Percentiles rank a stretch among this genome's conserved stretches.
phyloP scores from a whole-genome alignment of 208 protist genomes.

The Trypanosoma cruzi region DNA sequence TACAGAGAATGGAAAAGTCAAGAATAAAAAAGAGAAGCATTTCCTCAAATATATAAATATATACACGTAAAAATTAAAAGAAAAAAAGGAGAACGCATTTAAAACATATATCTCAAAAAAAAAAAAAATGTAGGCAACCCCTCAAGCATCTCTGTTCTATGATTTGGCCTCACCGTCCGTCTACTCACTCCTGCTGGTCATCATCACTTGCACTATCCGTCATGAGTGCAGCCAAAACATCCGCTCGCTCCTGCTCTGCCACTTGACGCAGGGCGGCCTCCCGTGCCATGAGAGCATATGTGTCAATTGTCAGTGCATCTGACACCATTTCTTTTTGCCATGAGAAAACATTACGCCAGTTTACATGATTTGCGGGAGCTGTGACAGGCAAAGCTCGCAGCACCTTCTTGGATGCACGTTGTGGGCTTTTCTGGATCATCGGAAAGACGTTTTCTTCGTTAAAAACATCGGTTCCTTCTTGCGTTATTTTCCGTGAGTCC shows the following conservation, averaged over 20 bases:
- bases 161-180: neutral
- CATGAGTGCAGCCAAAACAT: conserved; percentile 14
- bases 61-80: neutral
- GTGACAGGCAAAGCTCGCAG: neutral
- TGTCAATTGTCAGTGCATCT: conserved; percentile 24
- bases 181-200: neutral
- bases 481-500: neutral
- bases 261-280: conserved; percentile 53
- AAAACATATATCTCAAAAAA: too few relatives aligned
- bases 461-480: neutral
- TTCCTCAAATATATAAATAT: neutral
- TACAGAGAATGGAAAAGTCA: neutral
- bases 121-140: too few relatives aligned
- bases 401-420: neutral
- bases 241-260: conserved; percentile 37
- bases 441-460: neutral
- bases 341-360: neutral
- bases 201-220: neutral
- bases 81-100: neutral
- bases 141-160: neutral
- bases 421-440: neutral
- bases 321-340: neutral
- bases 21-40: neutral
- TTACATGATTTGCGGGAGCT: neutral
- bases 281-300: conserved; percentile 40